Percentiles rank a stretch among this genome's conserved stretches.
Conservation (phyloP, 116 monocot species). For the Phalaenopsis hybrid region DNA sequence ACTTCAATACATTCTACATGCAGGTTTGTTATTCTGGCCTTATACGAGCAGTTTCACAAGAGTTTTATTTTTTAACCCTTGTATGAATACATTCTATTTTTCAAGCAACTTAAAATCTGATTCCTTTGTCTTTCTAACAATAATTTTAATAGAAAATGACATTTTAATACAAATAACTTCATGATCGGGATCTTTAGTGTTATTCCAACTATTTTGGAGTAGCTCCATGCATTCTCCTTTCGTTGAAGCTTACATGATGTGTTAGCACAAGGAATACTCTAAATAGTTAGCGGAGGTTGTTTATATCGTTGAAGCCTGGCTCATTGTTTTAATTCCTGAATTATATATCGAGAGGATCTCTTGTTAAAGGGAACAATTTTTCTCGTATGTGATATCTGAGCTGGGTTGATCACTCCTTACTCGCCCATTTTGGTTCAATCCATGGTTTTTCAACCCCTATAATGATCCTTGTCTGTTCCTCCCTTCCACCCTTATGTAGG, state of each 20-base stretch:
- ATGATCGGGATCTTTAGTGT: not conserved
- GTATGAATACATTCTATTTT: not conserved
- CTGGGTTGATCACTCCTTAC: not conserved
- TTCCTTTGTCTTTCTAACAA: not conserved
- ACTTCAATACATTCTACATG: slow-evolving; percentile 97
- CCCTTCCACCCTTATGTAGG: too few species aligned
- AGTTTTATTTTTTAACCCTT: too few species aligned
- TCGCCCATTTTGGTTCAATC: not conserved
- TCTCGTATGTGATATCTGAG: not conserved
- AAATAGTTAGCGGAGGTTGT: not conserved
- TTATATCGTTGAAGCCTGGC: not conserved
- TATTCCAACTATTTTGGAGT: not conserved
- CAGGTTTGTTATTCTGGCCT: slow-evolving; percentile 43
- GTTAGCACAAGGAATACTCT: not conserved
- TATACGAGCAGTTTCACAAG: not conserved
- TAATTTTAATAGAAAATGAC: not conserved
- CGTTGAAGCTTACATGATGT: not conserved
- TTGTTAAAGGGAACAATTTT: not conserved
- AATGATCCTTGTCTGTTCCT: too few species aligned
- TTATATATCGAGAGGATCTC: not conserved
- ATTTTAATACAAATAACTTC: not conserved
- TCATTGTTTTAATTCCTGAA: not conserved
- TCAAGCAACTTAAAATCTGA: not conserved
- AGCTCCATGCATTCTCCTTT: not conserved
- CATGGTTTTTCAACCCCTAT: too few species aligned